Conservation (phyloP, 306 rosid species). For the Vigna hirtella region DNA sequence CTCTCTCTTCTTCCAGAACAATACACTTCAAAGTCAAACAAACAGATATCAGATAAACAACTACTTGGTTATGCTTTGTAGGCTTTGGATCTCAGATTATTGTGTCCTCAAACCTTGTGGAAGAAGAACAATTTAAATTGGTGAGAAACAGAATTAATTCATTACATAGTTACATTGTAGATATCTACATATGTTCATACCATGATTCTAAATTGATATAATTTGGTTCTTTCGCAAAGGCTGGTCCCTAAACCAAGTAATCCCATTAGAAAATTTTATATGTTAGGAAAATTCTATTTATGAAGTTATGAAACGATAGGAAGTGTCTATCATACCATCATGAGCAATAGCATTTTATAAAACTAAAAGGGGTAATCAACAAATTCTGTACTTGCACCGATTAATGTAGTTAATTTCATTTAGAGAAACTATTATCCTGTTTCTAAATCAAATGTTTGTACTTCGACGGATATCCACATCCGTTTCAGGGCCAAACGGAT, state of each 20-base stretch:
- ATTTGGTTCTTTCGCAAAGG: neutral
- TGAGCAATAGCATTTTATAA: neutral
- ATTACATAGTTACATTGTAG: constrained; percentile 27
- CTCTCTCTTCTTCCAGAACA: constrained; percentile 8
- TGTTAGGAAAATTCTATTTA: neutral
- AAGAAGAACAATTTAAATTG: constrained; percentile 41
- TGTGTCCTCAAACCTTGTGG: neutral
- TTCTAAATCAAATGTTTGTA: neutral
- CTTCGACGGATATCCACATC: neutral
- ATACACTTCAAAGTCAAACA: constrained; percentile 31
- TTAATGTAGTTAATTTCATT: constrained; percentile 6
- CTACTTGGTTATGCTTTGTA: neutral
- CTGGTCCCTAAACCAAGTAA: neutral
- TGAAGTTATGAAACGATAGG: no score
- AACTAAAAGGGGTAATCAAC: neutral
- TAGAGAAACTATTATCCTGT: neutral
- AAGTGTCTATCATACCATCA: neutral
- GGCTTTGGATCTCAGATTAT: constrained; percentile 14
- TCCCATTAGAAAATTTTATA: neutral
- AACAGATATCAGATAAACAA: constrained; percentile 21
- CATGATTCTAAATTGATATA: neutral
- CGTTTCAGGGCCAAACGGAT: no score
- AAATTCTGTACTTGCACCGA: constrained; percentile 11
- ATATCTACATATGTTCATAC: constrained; percentile 19
- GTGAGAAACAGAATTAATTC: constrained; percentile 17